A percentile compares a stretch with the other conserved stretches of the same genome.
Evolutionary conservation across 2,329 filamentous ascomycete species (phyloP).

Genomic region (Fusarium floridanum): DNA sequence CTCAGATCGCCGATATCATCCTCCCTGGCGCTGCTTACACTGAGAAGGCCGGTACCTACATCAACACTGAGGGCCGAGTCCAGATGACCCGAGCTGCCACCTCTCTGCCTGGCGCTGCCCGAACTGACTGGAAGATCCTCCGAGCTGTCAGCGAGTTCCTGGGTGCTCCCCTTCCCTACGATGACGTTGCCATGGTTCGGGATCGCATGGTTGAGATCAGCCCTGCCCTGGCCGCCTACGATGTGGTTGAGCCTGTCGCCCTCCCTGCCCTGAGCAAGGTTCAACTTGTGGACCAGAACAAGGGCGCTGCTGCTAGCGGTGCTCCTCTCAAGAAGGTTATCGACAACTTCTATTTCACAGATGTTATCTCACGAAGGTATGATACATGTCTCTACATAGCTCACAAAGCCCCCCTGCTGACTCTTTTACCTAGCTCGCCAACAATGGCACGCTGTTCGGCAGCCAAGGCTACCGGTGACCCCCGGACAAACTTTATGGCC

Average conservation of each 20-base stretch:
- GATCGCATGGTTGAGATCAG: constrained; percentile 97
- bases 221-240: constrained; percentile 89
- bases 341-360: constrained; percentile 98
- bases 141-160: constrained; percentile 94
- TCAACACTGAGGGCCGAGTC: constrained; percentile 97
- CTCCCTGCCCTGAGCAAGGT: constrained; percentile 86
- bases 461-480: constrained; percentile 85
- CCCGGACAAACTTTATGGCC: constrained; percentile 84
- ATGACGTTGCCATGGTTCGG: constrained; percentile 88
- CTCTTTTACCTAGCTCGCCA: constrained; percentile 75
- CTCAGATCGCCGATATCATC: constrained; percentile 92
- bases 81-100: constrained; percentile 94
- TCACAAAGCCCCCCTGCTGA: constrained; percentile 39
- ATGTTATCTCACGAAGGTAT: constrained; percentile 95
- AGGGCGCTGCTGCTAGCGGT: constrained; percentile 81
- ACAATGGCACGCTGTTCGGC: constrained; percentile 99
- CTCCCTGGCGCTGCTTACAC: constrained; percentile 96
- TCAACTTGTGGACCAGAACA: constrained; percentile 96
- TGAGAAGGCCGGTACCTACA: constrained; percentile 94
- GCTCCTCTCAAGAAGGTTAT: constrained; percentile 85
- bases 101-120: constrained; percentile 86
- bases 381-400: constrained; percentile 49
- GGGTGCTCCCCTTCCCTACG: constrained; percentile 87
- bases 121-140: constrained; percentile 99
- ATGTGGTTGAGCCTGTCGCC: constrained; percentile 86